Evolutionary conservation across 2,329 filamentous ascomycete genomes (phyloP).

Genomic region (Xylogone sp.): DNA sequence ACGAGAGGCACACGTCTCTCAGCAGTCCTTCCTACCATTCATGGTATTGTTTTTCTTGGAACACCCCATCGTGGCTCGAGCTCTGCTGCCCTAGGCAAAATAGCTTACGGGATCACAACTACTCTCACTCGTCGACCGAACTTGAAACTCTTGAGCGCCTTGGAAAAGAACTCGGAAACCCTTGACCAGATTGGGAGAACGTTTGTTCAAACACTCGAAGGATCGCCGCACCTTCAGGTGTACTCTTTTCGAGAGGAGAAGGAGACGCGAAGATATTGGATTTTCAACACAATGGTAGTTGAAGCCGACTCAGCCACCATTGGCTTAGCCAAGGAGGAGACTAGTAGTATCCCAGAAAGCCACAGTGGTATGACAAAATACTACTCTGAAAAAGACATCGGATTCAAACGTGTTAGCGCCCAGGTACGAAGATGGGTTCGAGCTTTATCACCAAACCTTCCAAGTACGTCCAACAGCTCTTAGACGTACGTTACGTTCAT

Average conservation of each 20-base stretch:
- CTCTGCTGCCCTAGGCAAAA: too few relatives aligned
- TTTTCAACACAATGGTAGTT: constrained; percentile 1
- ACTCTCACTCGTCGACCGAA: too few relatives aligned
- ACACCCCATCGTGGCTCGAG: too few relatives aligned
- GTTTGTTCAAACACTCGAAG: not conserved
- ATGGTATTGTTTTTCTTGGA: too few relatives aligned
- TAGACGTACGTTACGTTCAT: too few relatives aligned
- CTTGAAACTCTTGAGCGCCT: too few relatives aligned
- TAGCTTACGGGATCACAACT: too few relatives aligned
- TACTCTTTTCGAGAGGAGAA: constrained; percentile 2
- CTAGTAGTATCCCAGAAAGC: not conserved
- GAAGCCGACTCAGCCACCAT: constrained; percentile 5
- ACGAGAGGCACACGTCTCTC: too few relatives aligned
- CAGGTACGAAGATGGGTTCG: too few relatives aligned
- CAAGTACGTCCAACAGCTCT: too few relatives aligned
- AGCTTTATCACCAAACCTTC: too few relatives aligned
- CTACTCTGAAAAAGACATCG: not conserved
- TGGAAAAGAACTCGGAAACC: not conserved
- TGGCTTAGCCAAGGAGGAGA: constrained; percentile 1
- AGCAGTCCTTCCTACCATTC: too few relatives aligned
- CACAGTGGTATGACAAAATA: constrained; percentile 7
- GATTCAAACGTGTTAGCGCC: not conserved
- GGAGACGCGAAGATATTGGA: not conserved
- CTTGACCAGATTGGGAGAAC: not conserved
- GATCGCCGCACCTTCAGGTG: constrained; percentile 1